Conservation (phyloP, 2,329 filamentous ascomycete genomes). For the Alternaria dauci region DNA sequence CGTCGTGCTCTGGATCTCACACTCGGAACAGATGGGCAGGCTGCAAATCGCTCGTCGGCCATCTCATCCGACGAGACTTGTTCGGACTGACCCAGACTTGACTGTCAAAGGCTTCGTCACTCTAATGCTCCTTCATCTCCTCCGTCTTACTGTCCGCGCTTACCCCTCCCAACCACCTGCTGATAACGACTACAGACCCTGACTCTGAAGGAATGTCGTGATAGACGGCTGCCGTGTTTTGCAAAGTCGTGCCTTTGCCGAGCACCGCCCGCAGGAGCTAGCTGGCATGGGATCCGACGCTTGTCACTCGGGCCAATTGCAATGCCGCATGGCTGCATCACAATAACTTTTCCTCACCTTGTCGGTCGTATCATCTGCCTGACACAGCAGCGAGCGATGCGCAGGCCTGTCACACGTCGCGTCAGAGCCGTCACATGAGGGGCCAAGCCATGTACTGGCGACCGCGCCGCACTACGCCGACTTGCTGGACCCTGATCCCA, state of each 20-base stretch:
- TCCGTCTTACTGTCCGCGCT: background rate
- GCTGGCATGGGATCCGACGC: slow-evolving; percentile 34
- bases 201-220: slow-evolving; percentile 7
- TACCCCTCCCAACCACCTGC: background rate
- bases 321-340: slow-evolving; percentile 33
- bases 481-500: slow-evolving; percentile 28
- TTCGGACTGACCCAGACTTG: background rate
- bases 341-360: slow-evolving; percentile 10
- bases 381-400: no score
- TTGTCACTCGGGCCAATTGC: slow-evolving; percentile 35
- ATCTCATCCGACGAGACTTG: background rate
- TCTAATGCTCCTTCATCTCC: background rate
- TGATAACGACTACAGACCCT: background rate
- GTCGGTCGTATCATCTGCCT: slow-evolving; percentile 1
- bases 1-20: slow-evolving; percentile 23
- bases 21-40: background rate
- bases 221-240: slow-evolving; percentile 17
- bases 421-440: slow-evolving; percentile 26
- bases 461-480: slow-evolving; percentile 19
- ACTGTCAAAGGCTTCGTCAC: background rate
- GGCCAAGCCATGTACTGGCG: slow-evolving; percentile 24
- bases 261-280: slow-evolving; percentile 34
- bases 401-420: no score
- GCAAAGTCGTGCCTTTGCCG: slow-evolving; percentile 30
- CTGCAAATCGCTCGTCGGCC: background rate